Evolutionary conservation across 208 protist species (phyloP).

Genomic region (Trypanosoma conorhini): DNA sequence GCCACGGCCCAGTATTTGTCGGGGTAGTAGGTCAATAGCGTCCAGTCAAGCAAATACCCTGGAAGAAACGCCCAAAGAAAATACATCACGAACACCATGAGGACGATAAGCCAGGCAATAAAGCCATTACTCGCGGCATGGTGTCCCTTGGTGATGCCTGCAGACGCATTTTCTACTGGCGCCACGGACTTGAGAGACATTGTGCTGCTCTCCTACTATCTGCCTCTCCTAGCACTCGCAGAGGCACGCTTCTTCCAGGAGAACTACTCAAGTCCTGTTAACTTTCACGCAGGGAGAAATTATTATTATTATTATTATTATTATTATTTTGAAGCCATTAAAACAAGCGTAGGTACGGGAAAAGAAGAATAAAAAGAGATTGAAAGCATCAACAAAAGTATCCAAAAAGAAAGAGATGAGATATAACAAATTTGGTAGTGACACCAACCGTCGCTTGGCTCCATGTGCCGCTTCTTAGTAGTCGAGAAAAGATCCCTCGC

Average conservation of each 20-base stretch:
- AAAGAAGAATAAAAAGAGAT: not conserved
- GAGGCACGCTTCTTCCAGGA: not conserved
- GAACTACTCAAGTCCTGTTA: not conserved
- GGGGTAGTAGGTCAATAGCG: conserved; percentile 88
- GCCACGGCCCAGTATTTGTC: conserved; percentile 92
- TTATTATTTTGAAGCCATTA: no score
- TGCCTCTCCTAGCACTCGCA: not conserved
- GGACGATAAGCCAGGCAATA: conserved; percentile 72
- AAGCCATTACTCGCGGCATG: conserved; percentile 91
- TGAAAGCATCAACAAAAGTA: not conserved
- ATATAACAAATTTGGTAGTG: not conserved
- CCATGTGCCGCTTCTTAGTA: not conserved
- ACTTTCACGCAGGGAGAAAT: not conserved
- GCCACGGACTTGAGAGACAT: conserved; percentile 7
- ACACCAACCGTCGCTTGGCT: not conserved
- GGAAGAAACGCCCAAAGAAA: conserved; percentile 80
- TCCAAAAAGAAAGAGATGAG: not conserved
- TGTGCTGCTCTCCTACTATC: not conserved
- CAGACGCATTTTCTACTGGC: not conserved
- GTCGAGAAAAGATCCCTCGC: conserved; percentile 5
- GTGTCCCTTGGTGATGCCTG: conserved; percentile 25
- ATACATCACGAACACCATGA: conserved; percentile 54
- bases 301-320: no score
- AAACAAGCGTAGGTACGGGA: not conserved
- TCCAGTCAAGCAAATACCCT: conserved; percentile 45